Conservation (phyloP, 192 early-diverging fungal species). For the Helicostylum pulchrum region DNA sequence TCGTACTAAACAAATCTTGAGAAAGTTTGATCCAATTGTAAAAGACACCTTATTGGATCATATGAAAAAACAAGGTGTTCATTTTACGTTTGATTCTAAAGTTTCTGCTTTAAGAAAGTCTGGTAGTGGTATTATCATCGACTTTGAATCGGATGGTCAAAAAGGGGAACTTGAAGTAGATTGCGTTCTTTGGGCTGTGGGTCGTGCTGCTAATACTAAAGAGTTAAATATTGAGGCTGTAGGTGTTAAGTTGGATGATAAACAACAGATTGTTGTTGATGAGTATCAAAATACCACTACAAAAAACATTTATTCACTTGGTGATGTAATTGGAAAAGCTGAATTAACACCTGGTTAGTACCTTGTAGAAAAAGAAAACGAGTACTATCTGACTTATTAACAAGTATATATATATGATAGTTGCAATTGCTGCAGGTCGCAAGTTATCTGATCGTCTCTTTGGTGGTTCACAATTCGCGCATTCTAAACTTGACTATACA, state of each 20-base stretch:
- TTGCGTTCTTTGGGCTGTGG: slow-evolving; percentile 86
- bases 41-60: slow-evolving; percentile 71
- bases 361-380: not conserved
- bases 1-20: slow-evolving; percentile 78
- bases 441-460: slow-evolving; percentile 88
- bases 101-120: slow-evolving; percentile 55
- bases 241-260: slow-evolving; percentile 60
- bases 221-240: slow-evolving; percentile 64
- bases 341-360: slow-evolving; percentile 81
- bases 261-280: slow-evolving; percentile 75
- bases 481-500: slow-evolving; percentile 84
- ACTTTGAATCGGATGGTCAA: slow-evolving; percentile 36
- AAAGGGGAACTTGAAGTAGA: slow-evolving; percentile 63
- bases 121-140: slow-evolving; percentile 47
- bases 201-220: slow-evolving; percentile 70
- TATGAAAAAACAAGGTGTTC: slow-evolving; percentile 70
- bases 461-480: slow-evolving; percentile 66
- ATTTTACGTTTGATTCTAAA: slow-evolving; percentile 64
- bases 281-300: slow-evolving; percentile 83
- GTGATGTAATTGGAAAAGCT: slow-evolving; percentile 88
- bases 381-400: not conserved
- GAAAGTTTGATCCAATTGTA: slow-evolving; percentile 80
- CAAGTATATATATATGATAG: slow-evolving; percentile 34
- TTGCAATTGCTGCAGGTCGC: slow-evolving; percentile 95
- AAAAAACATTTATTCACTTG: slow-evolving; percentile 78